phyloP scores from a whole-genome alignment of 768 basidiomycete species.

The Mycena galopus region DNA sequence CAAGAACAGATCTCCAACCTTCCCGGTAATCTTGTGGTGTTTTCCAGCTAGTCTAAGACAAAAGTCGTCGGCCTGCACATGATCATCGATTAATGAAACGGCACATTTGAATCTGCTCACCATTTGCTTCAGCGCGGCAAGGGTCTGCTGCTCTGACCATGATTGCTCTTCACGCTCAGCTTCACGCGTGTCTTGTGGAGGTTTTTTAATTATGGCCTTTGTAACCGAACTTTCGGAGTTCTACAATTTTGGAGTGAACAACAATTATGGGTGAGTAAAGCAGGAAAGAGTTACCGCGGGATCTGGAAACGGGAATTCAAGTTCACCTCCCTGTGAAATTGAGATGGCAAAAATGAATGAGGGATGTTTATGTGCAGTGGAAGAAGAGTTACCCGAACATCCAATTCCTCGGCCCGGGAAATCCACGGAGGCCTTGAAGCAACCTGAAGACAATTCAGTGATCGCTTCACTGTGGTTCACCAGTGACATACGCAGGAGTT shows the following conservation, averaged over 20 bases:
- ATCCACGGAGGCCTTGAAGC: conserved; percentile 5
- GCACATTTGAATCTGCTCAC: background rate
- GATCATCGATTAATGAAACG: background rate
- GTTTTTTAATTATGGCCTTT: background rate
- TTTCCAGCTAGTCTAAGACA: background rate
- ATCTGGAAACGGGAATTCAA: too few relatives aligned
- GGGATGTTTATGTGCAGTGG: too few relatives aligned
- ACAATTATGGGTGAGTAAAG: too few relatives aligned
- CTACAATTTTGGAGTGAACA: background rate
- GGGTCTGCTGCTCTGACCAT: background rate
- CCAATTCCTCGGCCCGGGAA: background rate
- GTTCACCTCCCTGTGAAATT: background rate
- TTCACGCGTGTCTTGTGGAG: too few relatives aligned
- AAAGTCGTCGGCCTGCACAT: conserved; percentile 10
- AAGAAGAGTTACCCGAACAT: background rate
- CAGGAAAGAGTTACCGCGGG: too few relatives aligned
- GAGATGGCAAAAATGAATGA: background rate
- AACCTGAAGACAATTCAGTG: background rate
- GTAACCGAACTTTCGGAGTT: background rate
- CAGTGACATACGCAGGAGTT: conserved; percentile 3
- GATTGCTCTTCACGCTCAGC: background rate
- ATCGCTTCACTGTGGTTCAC: background rate
- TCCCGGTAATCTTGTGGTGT: background rate
- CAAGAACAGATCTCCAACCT: background rate
- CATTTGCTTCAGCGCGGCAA: background rate